Base-by-base conservation (phyloP, 148 eudicot genomes). In the Heliamphora exappendiculata region DNA sequence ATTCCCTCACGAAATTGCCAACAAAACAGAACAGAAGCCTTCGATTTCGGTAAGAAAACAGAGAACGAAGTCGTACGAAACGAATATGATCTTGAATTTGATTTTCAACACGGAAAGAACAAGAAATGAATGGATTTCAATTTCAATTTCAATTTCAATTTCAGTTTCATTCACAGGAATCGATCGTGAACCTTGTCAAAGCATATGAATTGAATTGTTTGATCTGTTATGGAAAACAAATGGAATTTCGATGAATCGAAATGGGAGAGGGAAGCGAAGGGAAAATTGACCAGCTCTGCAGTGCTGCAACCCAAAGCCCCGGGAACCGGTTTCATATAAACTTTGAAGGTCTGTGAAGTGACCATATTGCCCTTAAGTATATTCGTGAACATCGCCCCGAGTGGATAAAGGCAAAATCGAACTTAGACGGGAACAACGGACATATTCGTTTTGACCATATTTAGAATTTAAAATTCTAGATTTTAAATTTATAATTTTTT, bases 391-490 rank as follows among this genome's bases (percentile, higher is more conserved):
- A 33, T 7, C 16, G 65, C 24, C n/a, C 0, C 14, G 49, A 47
- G 26, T 44, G 81, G 67, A 79, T 79, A 41, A 63, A n/a, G 75
- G 71, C 8, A 62, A 73, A 73, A 55, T 3, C 49, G 77, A 29
- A 75, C 44, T 20, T 28, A 37, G 77, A 62, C 44, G 77, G 55
- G 41, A 42, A 31, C n/a, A 1, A 22, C 1, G 22, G 41, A 41
- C 8, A 7, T 11, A 19, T 50, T 19, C 41, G 20, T 71, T 33
- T 28, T 45, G 0, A 58, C 64, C 34, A 26, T 58, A 24, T 68
- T 45, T 22, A 22, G 5, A 33, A 9, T 62, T 13, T 29, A 1
- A 1, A 19, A 29, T 49, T 3, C 12, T 10, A n/a, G n/a, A n/a
- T n/a, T n/a, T n/a, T n/a, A n/a, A n/a, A n/a, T n/a, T n/a, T n/a